phyloP scores from a whole-genome alignment of 257 asterid species.

The Verbena officinalis region DNA sequence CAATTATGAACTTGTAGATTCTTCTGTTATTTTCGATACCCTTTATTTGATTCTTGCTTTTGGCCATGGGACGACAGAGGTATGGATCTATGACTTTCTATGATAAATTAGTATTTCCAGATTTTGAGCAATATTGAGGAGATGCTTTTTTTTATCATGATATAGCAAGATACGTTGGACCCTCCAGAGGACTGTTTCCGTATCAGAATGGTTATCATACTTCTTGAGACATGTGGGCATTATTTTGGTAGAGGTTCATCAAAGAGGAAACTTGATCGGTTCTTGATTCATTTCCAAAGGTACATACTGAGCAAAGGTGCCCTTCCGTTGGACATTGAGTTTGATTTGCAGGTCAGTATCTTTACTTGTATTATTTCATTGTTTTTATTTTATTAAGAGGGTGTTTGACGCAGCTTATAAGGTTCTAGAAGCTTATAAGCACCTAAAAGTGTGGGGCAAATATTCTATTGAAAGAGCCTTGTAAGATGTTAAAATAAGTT shows the following conservation, averaged over 20 bases:
- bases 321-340: constrained; percentile 93
- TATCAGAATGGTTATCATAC: constrained; percentile 87
- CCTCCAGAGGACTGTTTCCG: constrained; percentile 99
- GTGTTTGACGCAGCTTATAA: too few species aligned
- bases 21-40: constrained; percentile 92
- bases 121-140: constrained; percentile 27
- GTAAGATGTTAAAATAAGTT: too few species aligned
- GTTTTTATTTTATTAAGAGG: neutral
- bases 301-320: constrained; percentile 80
- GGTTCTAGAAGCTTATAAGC: too few species aligned
- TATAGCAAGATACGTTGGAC: constrained; percentile 87
- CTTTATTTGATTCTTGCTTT: constrained; percentile 76
- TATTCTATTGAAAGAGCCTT: too few species aligned
- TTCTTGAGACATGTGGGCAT: constrained; percentile 98
- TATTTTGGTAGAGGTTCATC: constrained; percentile 98
- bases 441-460: too few species aligned
- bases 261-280: constrained; percentile 94
- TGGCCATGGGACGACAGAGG: constrained; percentile 96
- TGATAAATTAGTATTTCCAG: neutral
- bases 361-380: constrained; percentile 10
- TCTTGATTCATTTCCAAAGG: constrained; percentile 92
- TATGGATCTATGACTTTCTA: constrained; percentile 33
- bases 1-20: constrained; percentile 95
- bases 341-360: constrained; percentile 91
- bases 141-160: constrained; percentile 37